phyloP scores from a whole-genome alignment of 2,329 filamentous ascomycete species.

The Fusarium sublunatum region DNA sequence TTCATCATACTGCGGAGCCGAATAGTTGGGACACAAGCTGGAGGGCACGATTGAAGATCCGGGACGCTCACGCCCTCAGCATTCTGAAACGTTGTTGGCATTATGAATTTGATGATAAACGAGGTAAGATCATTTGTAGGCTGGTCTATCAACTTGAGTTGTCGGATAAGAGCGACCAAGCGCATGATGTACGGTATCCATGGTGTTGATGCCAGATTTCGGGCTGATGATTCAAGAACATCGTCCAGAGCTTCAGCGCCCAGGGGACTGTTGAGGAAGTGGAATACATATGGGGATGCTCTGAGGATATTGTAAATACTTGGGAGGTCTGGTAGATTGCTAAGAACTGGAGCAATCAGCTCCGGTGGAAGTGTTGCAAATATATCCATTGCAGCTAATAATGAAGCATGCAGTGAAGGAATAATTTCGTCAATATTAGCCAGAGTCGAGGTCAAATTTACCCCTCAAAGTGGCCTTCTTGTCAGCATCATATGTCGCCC shows the following conservation, averaged over 20 bases:
- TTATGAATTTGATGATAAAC: slow-evolving; percentile 12
- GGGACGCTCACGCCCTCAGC: neutral
- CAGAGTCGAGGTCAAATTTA: neutral
- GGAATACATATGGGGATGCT: slow-evolving; percentile 18
- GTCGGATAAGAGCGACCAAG: slow-evolving; percentile 20
- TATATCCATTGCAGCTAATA: slow-evolving; percentile 14
- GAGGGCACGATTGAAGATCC: slow-evolving; percentile 12
- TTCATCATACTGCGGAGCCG: slow-evolving; percentile 3
- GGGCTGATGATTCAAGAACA: slow-evolving; percentile 16
- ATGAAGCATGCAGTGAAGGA: no score
- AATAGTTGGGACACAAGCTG: slow-evolving; percentile 3
- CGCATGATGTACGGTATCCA: slow-evolving; percentile 29
- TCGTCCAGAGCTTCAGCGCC: slow-evolving; percentile 17
- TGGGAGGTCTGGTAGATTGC: slow-evolving; percentile 10
- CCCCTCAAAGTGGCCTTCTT: slow-evolving; percentile 10
- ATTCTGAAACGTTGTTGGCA: neutral
- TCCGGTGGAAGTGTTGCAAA: slow-evolving; percentile 21
- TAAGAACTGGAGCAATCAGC: slow-evolving; percentile 19
- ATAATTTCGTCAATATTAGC: no score
- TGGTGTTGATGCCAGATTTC: slow-evolving; percentile 4
- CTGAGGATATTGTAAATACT: slow-evolving; percentile 6
- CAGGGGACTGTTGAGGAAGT: slow-evolving; percentile 15
- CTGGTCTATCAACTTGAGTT: neutral
- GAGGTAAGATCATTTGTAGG: slow-evolving; percentile 9
- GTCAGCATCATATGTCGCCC: slow-evolving; percentile 9